phyloP scores from a whole-genome alignment of 139 green algal genomes.

The Mesotaenium endlicherianum region DNA sequence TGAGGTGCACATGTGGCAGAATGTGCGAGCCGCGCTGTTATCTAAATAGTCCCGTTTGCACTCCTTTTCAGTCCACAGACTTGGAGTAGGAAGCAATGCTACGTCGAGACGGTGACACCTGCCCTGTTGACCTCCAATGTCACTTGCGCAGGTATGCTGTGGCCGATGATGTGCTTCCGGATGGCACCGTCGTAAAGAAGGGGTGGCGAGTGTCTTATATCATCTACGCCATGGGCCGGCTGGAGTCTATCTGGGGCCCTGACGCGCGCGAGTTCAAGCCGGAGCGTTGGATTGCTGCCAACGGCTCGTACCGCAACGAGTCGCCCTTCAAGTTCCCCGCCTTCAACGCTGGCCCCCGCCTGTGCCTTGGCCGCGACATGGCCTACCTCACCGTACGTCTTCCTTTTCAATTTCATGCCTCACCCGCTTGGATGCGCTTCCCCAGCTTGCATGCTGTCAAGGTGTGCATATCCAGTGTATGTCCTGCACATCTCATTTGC shows the following conservation, averaged over 20 bases:
- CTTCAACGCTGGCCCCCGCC: slow-evolving; percentile 37
- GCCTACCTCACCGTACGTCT: slow-evolving; percentile 17
- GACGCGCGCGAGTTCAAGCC: slow-evolving; percentile 16
- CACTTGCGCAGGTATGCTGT: slow-evolving; percentile 13
- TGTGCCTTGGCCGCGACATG: slow-evolving; percentile 45
- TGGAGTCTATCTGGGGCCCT: slow-evolving; percentile 7
- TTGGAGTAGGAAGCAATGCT: too few relatives aligned
- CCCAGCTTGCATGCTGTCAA: too few relatives aligned
- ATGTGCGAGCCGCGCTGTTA: too few relatives aligned
- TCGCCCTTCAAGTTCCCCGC: slow-evolving; percentile 32
- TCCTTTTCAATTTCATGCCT: neutral
- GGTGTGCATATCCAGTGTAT: neutral
- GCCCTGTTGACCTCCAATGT: too few relatives aligned
- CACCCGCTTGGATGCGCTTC: too few relatives aligned
- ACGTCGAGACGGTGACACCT: too few relatives aligned
- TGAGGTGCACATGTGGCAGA: too few relatives aligned
- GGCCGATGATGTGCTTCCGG: slow-evolving; percentile 1
- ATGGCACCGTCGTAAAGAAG: neutral
- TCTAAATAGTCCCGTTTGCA: too few relatives aligned
- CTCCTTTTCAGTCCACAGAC: too few relatives aligned
- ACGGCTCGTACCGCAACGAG: neutral
- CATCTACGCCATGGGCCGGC: slow-evolving; percentile 31
- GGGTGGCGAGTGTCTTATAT: slow-evolving; percentile 4
- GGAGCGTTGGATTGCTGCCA: slow-evolving; percentile 8
- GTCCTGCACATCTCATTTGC: neutral